Base-by-base conservation (phyloP, 164 flowering plant species). In the Litsea cubeba region DNA sequence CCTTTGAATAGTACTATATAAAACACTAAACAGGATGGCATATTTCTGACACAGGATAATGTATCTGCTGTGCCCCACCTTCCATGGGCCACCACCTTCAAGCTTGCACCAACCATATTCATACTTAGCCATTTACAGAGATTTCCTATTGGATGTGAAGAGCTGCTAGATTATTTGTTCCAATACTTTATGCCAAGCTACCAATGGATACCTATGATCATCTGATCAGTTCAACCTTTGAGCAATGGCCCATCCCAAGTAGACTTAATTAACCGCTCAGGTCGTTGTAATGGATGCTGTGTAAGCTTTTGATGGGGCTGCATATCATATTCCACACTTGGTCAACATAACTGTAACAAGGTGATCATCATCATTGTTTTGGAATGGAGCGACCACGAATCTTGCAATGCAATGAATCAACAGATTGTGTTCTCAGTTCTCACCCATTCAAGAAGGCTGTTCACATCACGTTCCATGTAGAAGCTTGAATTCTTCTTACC, bases 401-500 rank as follows among this genome's bases (percentile, higher is more conserved):
- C 12, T 20, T 54, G 60, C n/a, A 54, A 54, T 54, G 17, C 60
- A 25, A 25, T 25, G 26, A 25, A 25, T 25, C 26, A 25, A 25
- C 26, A 3, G 22, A 5, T 28, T 26, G 46, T 40, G 46, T 40
- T 40, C 46, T 65, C 40, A 26, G 30, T 7, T 65, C 69, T 65
- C 20, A 26, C 32, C 32, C 20, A 65, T 18, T 65, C 69, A 12
- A 65, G 32, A 24, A 65, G 69, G 46, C 30, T 65, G 4, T 14
- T 18, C n/a, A 18, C 69, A 15, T 65, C 69, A 15, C 49, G 35
- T 15, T 65, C 22, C 20, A 28, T 30, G 30, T 12, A 25, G 79
- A 92, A 91, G 1, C 82, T 66, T 5, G 88, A 88, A 75, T 95
- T 95, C 78, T 88, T 88, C 78, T 88, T 88, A 30, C 97, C 94